Conservation (phyloP, 257 asterid genomes). For the Jaltomata sinuosa region DNA sequence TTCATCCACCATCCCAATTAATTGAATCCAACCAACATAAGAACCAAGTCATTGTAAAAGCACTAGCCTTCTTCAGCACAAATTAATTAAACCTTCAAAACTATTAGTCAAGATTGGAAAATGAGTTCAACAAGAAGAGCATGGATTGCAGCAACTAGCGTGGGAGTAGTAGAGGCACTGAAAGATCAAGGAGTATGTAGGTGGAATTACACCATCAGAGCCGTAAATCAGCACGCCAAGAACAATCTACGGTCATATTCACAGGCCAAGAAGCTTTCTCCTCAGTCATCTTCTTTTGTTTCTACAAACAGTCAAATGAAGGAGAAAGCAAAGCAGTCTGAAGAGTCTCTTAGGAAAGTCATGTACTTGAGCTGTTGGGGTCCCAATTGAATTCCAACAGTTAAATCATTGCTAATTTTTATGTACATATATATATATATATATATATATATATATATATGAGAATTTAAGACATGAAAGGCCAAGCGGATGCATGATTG, state of each 20-base stretch:
- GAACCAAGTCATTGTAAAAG: background rate
- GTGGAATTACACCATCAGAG: conserved; percentile 10
- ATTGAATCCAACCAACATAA: background rate
- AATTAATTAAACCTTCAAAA: background rate
- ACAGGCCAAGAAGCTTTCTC: conserved; percentile 1
- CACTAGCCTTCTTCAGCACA: background rate
- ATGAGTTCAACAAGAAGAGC: conserved; percentile 19
- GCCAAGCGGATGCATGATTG: too few relatives aligned
- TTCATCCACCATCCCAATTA: background rate
- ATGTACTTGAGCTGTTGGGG: conserved; percentile 26
- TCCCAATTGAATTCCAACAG: conserved; percentile 1
- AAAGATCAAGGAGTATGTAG: conserved; percentile 18
- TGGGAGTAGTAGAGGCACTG: conserved; percentile 15
- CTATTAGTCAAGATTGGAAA: background rate
- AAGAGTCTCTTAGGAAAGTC: conserved; percentile 22
- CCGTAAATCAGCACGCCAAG: conserved; percentile 5
- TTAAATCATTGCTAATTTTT: background rate
- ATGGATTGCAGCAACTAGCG: conserved; percentile 11
- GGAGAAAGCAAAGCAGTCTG: background rate
- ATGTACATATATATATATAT: too few relatives aligned
- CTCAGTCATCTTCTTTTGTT: background rate
- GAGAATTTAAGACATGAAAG: too few relatives aligned
- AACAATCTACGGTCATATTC: conserved; percentile 1
- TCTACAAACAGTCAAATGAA: background rate
- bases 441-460: too few relatives aligned